Evolutionary conservation across 768 basidiomycete species (phyloP).

Genomic region (Rhodotorula diobovata): DNA sequence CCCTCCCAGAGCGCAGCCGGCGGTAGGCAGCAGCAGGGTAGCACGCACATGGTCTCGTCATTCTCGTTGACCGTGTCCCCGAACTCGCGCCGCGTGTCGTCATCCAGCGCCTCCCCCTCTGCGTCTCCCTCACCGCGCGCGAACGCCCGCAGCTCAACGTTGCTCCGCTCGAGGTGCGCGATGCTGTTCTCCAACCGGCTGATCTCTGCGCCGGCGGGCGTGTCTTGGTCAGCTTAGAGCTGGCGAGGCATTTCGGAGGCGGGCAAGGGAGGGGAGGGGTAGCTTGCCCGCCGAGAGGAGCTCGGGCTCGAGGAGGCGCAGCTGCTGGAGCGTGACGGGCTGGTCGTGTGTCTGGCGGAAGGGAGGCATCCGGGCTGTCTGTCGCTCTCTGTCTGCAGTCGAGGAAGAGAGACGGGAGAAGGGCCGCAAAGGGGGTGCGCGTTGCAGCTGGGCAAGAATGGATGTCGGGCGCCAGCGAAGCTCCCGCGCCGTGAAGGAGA

Average conservation of each 20-base stretch:
- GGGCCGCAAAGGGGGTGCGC: not conserved
- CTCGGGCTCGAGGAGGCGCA: constrained; percentile 29
- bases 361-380: not conserved
- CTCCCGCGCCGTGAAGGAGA: not conserved
- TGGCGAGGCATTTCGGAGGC: not conserved
- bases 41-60: constrained; percentile 33
- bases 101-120: constrained; percentile 9
- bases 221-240: not conserved
- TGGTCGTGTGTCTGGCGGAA: constrained; percentile 20
- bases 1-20: too few relatives aligned
- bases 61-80: constrained; percentile 22
- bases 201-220: constrained; percentile 10
- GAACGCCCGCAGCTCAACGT: constrained; percentile 22
- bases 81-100: constrained; percentile 16
- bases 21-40: not conserved
- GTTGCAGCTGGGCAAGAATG: not conserved
- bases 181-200: constrained; percentile 28
- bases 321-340: constrained; percentile 30
- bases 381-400: not conserved
- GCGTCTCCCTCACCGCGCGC: not conserved
- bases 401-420: not conserved
- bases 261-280: not conserved
- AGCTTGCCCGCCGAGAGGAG: constrained; percentile 18
- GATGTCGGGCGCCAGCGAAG: constrained; percentile 1
- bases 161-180: constrained; percentile 29